Evolutionary conservation across 129 eudicot genomes (phyloP), one percentile per base, ranked within the genome.

Genomic region (Saposhnikovia divaricata): DNA sequence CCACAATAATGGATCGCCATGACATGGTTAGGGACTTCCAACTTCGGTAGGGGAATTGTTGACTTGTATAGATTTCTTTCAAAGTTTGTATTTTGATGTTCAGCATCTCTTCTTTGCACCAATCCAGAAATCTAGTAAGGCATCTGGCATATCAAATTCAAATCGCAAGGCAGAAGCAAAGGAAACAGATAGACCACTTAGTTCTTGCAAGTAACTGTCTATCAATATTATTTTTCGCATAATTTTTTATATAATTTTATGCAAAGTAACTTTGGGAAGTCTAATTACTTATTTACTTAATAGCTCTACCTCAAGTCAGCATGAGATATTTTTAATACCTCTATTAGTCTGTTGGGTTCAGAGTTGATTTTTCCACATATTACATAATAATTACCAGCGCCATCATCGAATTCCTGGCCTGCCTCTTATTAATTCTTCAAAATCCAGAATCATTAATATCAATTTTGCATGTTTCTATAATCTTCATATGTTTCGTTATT

Each of bases 21-120:
- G 99, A 95, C 80, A 95, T 95, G 99, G 99, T 95, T 85, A 89
- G 85, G 84, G 99, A 95, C 81, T 95, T 95, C 81, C 99, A 95
- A 82, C 90, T 69, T 69, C 82, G 99, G 98, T 95, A 80, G 21
- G 89, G 78, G 86, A 57, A 47, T 61, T 21, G 6, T 44, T 79
- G 25, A 79, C 46, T 72, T 72, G 6, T 50, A 44, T 78, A n/a
- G 34, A 23, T n/a, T 25, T 61, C 69, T 72, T 53, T 57, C 3
- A 38, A 23, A 40, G 45, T 25, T 18, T 81, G 23, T 42, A 12
- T 51, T 68, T 14, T 9, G n/a, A 23, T 70, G 57, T 40, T 38
- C 65, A 34, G n/a, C 23, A 14, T 39, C 3, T 37, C 9, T 9
- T 71, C 4, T 71, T 28, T 71, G 45, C 46, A 39, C 18, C 11